Conservation (phyloP, 306 rosid genomes). For the Psophocarpus tetragonolobus region DNA sequence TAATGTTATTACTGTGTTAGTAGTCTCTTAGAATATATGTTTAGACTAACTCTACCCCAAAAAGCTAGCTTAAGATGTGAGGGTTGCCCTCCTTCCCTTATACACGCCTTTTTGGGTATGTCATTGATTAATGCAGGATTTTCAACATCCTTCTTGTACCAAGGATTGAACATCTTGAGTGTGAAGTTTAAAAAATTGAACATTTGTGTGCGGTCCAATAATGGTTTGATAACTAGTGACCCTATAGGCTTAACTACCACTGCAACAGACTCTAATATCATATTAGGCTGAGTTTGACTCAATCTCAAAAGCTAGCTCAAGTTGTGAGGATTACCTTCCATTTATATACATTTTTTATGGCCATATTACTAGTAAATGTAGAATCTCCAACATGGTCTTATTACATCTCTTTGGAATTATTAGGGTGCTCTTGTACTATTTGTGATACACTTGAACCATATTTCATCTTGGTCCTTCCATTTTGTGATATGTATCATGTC, state of each 20-base stretch:
- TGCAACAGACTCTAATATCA: neutral
- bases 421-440: neutral
- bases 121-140: neutral
- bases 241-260: neutral
- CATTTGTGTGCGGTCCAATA: neutral
- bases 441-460: neutral
- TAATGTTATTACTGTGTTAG: neutral
- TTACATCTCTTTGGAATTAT: neutral
- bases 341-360: neutral
- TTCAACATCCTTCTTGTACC: neutral
- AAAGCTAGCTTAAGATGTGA: neutral
- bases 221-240: too few species aligned
- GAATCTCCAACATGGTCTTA: neutral
- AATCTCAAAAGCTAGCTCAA: neutral
- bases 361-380: neutral
- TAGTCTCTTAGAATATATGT: neutral
- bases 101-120: neutral
- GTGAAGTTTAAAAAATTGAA: neutral
- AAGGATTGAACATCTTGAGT: neutral
- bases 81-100: neutral
- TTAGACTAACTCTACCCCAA: neutral
- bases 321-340: neutral
- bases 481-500: neutral
- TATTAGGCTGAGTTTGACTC: too few species aligned
- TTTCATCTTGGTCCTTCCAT: conserved; percentile 1